Evolutionary conservation across 257 asterid genomes (phyloP).

Genomic region (Solanum ossicruentum): DNA sequence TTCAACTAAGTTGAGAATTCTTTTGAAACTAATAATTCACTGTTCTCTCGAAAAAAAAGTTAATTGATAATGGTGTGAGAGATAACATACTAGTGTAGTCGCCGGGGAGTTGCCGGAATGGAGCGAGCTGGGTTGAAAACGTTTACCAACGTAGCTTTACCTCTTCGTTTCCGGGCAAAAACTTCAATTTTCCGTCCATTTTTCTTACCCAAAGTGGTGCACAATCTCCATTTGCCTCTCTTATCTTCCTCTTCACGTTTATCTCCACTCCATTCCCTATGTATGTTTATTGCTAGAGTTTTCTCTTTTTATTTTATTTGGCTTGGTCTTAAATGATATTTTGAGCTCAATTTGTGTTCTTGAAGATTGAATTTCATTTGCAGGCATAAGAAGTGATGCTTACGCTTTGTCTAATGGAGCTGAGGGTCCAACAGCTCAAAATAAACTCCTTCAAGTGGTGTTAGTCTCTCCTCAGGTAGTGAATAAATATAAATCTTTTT

Average conservation of each 20-base stretch:
- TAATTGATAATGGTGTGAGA: background rate
- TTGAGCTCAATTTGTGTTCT: background rate
- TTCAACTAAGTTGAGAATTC: too few relatives aligned
- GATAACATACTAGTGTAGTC: background rate
- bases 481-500: background rate
- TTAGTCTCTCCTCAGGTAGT: slow-evolving; percentile 90
- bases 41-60: too few relatives aligned
- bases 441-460: slow-evolving; percentile 71
- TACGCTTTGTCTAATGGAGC: slow-evolving; percentile 37
- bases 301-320: background rate
- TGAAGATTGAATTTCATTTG: background rate
- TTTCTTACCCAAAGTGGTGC: slow-evolving; percentile 3
- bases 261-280: slow-evolving; percentile 22
- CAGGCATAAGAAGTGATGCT: slow-evolving; percentile 36
- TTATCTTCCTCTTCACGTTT: slow-evolving; percentile 21
- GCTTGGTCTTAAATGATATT: background rate
- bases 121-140: slow-evolving; percentile 38
- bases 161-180: slow-evolving; percentile 21
- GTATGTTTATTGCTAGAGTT: slow-evolving; percentile 13
- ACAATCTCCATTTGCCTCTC: slow-evolving; percentile 9
- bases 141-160: slow-evolving; percentile 25
- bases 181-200: slow-evolving; percentile 20
- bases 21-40: too few relatives aligned
- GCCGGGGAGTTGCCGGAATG: background rate
- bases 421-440: slow-evolving; percentile 22